These are phyloP conservation scores for Geopyxis carbonaria DNA, from an alignment of 495 filamentous ascomycete species.

Conservation along the genomic window DNA sequence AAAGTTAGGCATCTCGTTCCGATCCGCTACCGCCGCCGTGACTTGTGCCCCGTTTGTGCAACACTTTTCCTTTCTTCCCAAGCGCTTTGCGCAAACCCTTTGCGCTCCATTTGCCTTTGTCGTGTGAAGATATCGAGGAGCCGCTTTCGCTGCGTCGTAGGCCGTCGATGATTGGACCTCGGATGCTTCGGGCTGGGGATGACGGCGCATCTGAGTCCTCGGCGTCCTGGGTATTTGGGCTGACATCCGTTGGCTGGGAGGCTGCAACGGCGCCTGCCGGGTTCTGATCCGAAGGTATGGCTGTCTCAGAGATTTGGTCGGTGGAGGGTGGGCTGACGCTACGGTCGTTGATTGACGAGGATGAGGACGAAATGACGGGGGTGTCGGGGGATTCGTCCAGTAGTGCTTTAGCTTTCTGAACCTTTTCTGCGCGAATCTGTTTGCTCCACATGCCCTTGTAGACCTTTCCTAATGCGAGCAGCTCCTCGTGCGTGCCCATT, in stretches of 20 bases:
- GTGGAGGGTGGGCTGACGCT: too few relatives aligned
- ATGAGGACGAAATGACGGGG: background rate
- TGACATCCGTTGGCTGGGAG: background rate
- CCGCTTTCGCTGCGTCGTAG: slow-evolving; percentile 18
- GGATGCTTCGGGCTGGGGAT: too few relatives aligned
- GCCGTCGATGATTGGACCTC: too few relatives aligned
- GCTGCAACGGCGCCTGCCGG: background rate
- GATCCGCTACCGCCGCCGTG: slow-evolving; percentile 10
- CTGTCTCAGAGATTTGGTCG: too few relatives aligned
- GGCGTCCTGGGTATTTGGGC: background rate
- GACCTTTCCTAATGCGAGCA: slow-evolving; percentile 56
- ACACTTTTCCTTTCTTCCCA: slow-evolving; percentile 17
- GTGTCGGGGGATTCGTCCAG: slow-evolving; percentile 5
- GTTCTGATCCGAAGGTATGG: slow-evolving; percentile 4
- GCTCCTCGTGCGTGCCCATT: slow-evolving; percentile 68
- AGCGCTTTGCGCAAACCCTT: slow-evolving; percentile 16
- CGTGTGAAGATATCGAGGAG: slow-evolving; percentile 10
- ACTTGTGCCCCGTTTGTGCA: slow-evolving; percentile 13
- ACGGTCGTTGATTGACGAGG: background rate
- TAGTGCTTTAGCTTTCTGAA: slow-evolving; percentile 42
- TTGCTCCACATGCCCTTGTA: slow-evolving; percentile 94
- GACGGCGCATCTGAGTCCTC: background rate
- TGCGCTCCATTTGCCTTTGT: slow-evolving; percentile 17
- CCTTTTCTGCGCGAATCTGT: slow-evolving; percentile 78
- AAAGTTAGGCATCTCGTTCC: too few relatives aligned